Percentiles rank a stretch among this genome's conserved stretches.
These are phyloP conservation scores for Truncatella angustata DNA, from an alignment of 2,329 filamentous ascomycete species.

Conservation along the genomic window DNA sequence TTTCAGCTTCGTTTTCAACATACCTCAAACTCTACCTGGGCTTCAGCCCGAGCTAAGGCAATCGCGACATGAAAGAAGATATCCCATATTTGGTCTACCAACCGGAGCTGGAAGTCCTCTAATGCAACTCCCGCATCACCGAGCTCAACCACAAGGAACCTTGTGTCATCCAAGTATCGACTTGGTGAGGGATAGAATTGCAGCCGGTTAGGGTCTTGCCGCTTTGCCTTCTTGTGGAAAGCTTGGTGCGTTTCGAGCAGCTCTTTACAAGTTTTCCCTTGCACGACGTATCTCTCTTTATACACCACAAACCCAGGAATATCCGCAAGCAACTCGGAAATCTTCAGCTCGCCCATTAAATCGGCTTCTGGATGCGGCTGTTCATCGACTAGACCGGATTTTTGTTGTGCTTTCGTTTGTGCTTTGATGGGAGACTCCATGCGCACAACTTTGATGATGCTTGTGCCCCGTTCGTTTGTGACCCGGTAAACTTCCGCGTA, in stretches of 20 bases:
- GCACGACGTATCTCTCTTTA: conserved; percentile 61
- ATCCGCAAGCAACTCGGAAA: conserved; percentile 63
- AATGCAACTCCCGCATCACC: conserved; percentile 61
- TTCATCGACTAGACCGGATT: conserved; percentile 55
- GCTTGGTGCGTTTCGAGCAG: conserved; percentile 59
- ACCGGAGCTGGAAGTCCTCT: conserved; percentile 54
- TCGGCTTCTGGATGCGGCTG: conserved; percentile 54
- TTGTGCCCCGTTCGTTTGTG: conserved; percentile 56
- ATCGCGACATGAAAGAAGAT: conserved; percentile 60
- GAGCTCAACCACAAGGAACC: conserved; percentile 61
- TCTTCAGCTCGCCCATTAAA: conserved; percentile 57
- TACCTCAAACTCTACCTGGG: conserved; percentile 59
- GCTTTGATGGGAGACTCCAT: conserved; percentile 56
- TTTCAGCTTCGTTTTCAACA: conserved; percentile 11
- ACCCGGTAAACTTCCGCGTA: conserved; percentile 66
- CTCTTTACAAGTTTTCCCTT: conserved; percentile 51
- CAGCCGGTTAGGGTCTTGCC: conserved; percentile 52
- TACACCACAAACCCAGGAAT: conserved; percentile 65
- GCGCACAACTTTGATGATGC: conserved; percentile 64
- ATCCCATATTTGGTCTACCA: conserved; percentile 58
- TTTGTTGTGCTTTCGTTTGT: conserved; percentile 55
- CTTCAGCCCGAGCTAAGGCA: conserved; percentile 59
- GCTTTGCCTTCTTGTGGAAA: conserved; percentile 54
- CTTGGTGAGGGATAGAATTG: conserved; percentile 64
- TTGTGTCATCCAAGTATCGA: conserved; percentile 55